phyloP scores from a whole-genome alignment of 352 stramenopile species.

The Globisporangium radiosum region DNA sequence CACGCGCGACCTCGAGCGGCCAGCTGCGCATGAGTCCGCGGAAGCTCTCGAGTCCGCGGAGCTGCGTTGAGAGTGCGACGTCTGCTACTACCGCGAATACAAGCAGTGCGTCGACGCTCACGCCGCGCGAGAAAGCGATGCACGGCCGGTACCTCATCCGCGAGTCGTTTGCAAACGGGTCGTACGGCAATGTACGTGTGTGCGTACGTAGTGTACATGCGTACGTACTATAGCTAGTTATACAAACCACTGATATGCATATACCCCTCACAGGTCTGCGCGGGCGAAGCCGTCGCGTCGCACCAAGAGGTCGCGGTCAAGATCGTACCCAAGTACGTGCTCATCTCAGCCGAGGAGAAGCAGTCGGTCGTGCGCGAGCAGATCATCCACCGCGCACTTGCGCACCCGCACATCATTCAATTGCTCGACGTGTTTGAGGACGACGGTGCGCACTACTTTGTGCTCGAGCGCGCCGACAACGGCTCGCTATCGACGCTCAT shows the following conservation, averaged over 20 bases:
- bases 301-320: constrained; percentile 63
- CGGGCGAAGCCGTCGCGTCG: constrained; percentile 39
- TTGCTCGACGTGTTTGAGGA: constrained; percentile 72
- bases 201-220: constrained; percentile 18
- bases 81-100: constrained; percentile 5
- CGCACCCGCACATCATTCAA: constrained; percentile 71
- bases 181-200: constrained; percentile 53
- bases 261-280: constrained; percentile 22
- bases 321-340: constrained; percentile 70
- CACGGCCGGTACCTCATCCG: constrained; percentile 68
- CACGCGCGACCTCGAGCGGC: not conserved
- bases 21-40: constrained; percentile 8
- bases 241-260: too few species aligned
- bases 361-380: constrained; percentile 67
- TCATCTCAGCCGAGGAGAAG: constrained; percentile 63
- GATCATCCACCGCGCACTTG: constrained; percentile 55
- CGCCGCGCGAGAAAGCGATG: constrained; percentile 53
- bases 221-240: too few species aligned
- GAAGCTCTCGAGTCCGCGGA: constrained; percentile 10
- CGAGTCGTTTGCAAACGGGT: constrained; percentile 62
- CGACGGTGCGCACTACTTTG: constrained; percentile 68
- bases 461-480: constrained; percentile 57
- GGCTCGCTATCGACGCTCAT: constrained; percentile 49
- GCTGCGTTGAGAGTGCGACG: not conserved
- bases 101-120: constrained; percentile 34